Conservation (phyloP, 208 protist species). For the Leishmania aethiopica region DNA sequence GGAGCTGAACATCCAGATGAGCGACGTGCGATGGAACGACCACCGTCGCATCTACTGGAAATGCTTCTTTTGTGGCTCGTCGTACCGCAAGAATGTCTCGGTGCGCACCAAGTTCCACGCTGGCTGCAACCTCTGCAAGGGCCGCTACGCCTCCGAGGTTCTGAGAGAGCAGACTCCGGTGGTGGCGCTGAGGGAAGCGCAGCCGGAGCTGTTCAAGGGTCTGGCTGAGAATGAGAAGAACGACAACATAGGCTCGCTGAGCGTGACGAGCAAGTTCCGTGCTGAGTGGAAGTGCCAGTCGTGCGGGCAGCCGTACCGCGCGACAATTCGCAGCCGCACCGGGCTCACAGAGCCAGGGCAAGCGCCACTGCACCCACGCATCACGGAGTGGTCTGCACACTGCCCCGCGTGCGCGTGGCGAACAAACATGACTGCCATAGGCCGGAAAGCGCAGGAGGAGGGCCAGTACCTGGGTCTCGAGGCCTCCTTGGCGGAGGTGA, state of each 20-base stretch:
- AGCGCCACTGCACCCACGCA: constrained; percentile 57
- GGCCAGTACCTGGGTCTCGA: constrained; percentile 76
- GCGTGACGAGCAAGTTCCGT: constrained; percentile 70
- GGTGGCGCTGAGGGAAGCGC: constrained; percentile 26
- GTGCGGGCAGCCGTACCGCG: constrained; percentile 64
- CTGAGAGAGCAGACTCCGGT: constrained; percentile 50
- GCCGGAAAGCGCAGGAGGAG: constrained; percentile 31
- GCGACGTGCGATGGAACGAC: constrained; percentile 86
- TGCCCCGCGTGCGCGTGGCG: constrained; percentile 74
- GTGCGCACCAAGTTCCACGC: constrained; percentile 85
- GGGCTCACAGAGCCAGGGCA: constrained; percentile 71
- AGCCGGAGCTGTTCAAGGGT: constrained; percentile 51
- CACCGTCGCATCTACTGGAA: constrained; percentile 86
- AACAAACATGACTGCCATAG: constrained; percentile 55
- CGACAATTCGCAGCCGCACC: constrained; percentile 77
- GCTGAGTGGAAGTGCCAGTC: constrained; percentile 74
- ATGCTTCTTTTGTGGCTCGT: constrained; percentile 76
- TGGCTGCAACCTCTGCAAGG: constrained; percentile 78
- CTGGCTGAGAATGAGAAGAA: constrained; percentile 51
- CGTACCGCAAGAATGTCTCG: constrained; percentile 83
- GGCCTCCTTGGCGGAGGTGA: constrained; percentile 16
- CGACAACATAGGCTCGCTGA: constrained; percentile 56
- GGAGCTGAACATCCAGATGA: constrained; percentile 71
- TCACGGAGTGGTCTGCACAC: constrained; percentile 49
- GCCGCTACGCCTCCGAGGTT: constrained; percentile 73